Evolutionary conservation across 2,329 filamentous ascomycete genomes (phyloP).

Genomic region (Orbilia blumenaviensis): DNA sequence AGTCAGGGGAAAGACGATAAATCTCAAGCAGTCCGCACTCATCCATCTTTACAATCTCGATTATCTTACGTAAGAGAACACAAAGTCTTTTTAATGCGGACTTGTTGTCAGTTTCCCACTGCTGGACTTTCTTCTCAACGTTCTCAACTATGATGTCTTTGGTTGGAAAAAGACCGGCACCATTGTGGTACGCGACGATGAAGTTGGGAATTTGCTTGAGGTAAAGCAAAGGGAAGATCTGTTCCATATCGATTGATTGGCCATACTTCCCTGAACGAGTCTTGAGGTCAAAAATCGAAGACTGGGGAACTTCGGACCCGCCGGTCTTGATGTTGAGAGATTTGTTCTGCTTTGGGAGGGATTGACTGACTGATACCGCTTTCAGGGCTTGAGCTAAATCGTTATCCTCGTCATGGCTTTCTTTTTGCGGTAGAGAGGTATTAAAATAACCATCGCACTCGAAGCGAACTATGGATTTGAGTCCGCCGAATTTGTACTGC

Average conservation of each 20-base stretch:
- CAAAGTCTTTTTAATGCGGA: slow-evolving; percentile 56
- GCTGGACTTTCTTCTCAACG: slow-evolving; percentile 58
- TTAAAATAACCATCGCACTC: slow-evolving; percentile 42
- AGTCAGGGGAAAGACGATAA: slow-evolving; percentile 29
- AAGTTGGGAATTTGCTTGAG: slow-evolving; percentile 61
- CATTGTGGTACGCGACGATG: slow-evolving; percentile 62
- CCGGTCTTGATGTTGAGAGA: slow-evolving; percentile 50
- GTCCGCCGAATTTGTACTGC: slow-evolving; percentile 36
- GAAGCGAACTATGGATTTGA: slow-evolving; percentile 30
- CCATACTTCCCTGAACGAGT: slow-evolving; percentile 60
- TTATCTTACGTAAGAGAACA: slow-evolving; percentile 31
- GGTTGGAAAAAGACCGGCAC: slow-evolving; percentile 59
- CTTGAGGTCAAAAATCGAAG: slow-evolving; percentile 63
- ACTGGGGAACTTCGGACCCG: slow-evolving; percentile 59
- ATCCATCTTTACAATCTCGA: slow-evolving; percentile 33
- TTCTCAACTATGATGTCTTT: slow-evolving; percentile 60
- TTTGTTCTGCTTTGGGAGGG: slow-evolving; percentile 27
- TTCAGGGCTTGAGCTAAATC: slow-evolving; percentile 24
- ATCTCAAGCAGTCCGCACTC: slow-evolving; percentile 26
- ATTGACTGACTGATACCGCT: slow-evolving; percentile 29
- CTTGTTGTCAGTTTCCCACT: slow-evolving; percentile 61
- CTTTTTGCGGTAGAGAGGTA: slow-evolving; percentile 9
- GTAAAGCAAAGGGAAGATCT: slow-evolving; percentile 64
- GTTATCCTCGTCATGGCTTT: slow-evolving; percentile 13
- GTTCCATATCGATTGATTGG: slow-evolving; percentile 58